phyloP scores from a whole-genome alignment of 1,284 basidiomycete genomes.

The Flammula alnicola region DNA sequence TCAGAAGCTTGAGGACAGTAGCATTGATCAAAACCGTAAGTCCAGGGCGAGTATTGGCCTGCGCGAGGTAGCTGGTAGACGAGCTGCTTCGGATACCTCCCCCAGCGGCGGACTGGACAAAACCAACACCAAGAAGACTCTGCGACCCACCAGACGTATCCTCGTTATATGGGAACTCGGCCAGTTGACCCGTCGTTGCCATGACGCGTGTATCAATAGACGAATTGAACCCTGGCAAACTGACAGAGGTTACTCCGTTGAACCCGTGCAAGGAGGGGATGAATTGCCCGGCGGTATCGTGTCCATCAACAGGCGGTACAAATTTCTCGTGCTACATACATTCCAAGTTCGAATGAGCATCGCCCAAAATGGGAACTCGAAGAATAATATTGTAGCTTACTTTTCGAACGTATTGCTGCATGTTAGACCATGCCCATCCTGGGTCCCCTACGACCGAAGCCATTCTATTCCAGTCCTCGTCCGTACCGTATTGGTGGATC shows the following conservation, averaged over 20 bases:
- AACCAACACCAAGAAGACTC: slow-evolving; percentile 42
- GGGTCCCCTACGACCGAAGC: slow-evolving; percentile 36
- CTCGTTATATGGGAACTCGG: slow-evolving; percentile 39
- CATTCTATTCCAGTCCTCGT: slow-evolving; percentile 39
- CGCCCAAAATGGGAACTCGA: not conserved
- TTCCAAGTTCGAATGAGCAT: too few species aligned
- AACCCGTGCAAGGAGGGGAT: slow-evolving; percentile 27
- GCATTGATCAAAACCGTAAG: slow-evolving; percentile 33
- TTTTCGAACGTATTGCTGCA: slow-evolving; percentile 36
- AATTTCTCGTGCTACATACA: slow-evolving; percentile 29
- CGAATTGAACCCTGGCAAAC: slow-evolving; percentile 32
- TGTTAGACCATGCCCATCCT: slow-evolving; percentile 40
- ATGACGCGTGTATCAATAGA: slow-evolving; percentile 36
- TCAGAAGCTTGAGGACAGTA: slow-evolving; percentile 40
- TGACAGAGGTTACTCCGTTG: slow-evolving; percentile 33
- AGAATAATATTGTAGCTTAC: too few species aligned
- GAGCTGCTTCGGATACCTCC: slow-evolving; percentile 36
- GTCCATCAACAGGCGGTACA: slow-evolving; percentile 32
- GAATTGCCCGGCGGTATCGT: slow-evolving; percentile 23
- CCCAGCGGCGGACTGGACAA: slow-evolving; percentile 33
- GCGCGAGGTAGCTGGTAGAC: slow-evolving; percentile 39
- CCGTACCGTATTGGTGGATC: slow-evolving; percentile 38
- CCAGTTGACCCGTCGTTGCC: slow-evolving; percentile 31
- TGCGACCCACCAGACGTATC: slow-evolving; percentile 41
- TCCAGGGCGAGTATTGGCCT: slow-evolving; percentile 23